Evolutionary conservation across 2,329 filamentous ascomycete genomes (phyloP), one percentile per base, ranked within the genome.

Genomic region (Fusarium sacchari): DNA sequence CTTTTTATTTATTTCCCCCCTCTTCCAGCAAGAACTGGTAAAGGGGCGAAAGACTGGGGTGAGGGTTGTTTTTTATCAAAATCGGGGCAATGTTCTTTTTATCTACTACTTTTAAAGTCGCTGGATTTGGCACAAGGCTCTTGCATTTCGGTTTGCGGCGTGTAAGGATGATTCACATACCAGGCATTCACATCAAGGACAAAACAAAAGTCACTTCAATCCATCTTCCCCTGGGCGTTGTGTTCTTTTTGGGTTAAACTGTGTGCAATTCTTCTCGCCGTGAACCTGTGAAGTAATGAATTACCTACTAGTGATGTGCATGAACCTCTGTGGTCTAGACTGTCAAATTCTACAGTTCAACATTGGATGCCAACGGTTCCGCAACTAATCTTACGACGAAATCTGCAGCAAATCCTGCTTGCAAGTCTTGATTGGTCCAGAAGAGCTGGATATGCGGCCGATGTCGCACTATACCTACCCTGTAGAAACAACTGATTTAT

Each of bases 71-170:
- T 52, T 52, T 52, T 36, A 36, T 52, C 34, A 63, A 65, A 76
- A 73, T 57, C 69, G 59, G 74, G 73, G 77, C 74, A 76, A 71
- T 73, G 67, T 58, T 69, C 65, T 69, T 69, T 69, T 69, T 69
- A 69, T 69, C 65, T 64, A 69, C 65, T 69, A 69, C 66, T 80
- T 67, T 67, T 80, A 55, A 74, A 77, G 79, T 81, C 80, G 82
- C 82, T 81, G 81, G 82, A 83, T 82, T 55, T 83, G 82, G 83
- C 82, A 69, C 67, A 64, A 80, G 83, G 82, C 83, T 85, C 84
- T 74, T 86, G 85, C 84, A 86, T 87, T 86, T 86, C 80, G 84
- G 85, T 83, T 55, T 85, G 83, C 81, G 84, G 85, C 84, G 85
- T 86, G 85, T 85, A 86, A 84, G 83, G 84, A 85, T 84, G 71